Base-by-base conservation (phyloP, 352 stramenopile species). In the Phytophthora cryptogea region DNA sequence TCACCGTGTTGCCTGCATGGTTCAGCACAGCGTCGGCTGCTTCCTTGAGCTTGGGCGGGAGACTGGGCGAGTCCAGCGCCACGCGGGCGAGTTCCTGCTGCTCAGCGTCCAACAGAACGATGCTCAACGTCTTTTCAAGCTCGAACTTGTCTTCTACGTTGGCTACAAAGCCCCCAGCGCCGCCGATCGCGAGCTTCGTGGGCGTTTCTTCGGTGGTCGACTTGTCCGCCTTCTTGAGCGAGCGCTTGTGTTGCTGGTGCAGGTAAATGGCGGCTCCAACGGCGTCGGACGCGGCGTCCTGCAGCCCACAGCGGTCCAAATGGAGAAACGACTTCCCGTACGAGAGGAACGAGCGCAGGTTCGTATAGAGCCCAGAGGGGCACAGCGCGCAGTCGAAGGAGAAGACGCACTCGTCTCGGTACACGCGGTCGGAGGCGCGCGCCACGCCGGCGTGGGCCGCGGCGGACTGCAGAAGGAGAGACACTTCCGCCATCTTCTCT, bases 361-460 rank as follows among this genome's bases (percentile, higher is more conserved):
- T 99, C 40, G 98, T 97, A 62, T 90, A 96, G 36, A 94, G 54
- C 35, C 87, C 87, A 2, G 70, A 63, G 8, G 72, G 54, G 2
- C 78, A 86, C 17, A 92, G 74, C 37, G 83, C 44, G 41, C 88
- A 97, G 69, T 99, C 91, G 70, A 99, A 99, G 14, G 89, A 98
- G 64, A 98, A 98, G 40, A 96, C 90, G 77, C 97, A 99, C 76
- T 99, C 97, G 42, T 98, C 96, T 53, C 98, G 97, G 68, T 94
- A 98, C 37, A 99, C 97, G 52, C 80, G 77, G 54, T 90, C 80
- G 6, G 72, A 74, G 27, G 72, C 74, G 26, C 70, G 70, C 32
- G 85, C 77, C 7, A 91, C 50, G 52, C 78, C 74, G 39, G 83
- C 79, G 36, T 55, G 67, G 16, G 72, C 49, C 10, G 72, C 65